Conservation (phyloP, 73 alveolate species). For the Paramecium octaurelia region DNA sequence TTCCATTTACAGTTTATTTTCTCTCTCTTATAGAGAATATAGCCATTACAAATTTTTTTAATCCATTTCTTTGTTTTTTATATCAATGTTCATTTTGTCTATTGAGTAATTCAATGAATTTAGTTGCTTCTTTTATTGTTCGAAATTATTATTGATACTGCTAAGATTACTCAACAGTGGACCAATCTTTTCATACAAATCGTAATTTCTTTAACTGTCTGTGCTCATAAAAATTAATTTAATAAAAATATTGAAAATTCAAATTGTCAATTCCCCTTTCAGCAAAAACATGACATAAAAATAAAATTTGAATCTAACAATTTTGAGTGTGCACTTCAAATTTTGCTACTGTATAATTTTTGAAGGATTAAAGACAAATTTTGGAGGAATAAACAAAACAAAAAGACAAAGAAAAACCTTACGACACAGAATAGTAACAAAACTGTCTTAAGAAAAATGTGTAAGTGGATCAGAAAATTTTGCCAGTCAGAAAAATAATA, state of each 20-base stretch:
- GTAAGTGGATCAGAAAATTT: no score
- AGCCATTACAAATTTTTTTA: constrained; percentile 4
- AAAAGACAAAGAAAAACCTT: no score
- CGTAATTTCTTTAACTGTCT: constrained; percentile 23
- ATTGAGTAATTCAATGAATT: neutral
- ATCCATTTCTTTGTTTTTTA: neutral
- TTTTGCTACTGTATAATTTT: no score
- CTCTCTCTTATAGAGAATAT: constrained; percentile 26
- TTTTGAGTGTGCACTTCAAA: no score
- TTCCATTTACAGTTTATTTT: neutral
- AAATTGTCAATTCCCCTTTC: no score
- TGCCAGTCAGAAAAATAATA: no score
- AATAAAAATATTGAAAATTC: neutral
- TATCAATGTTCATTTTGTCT: neutral
- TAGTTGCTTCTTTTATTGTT: neutral
- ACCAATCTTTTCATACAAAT: constrained; percentile 7
- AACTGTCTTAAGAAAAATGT: no score
- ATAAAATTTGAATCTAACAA: no score
- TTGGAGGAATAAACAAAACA: no score
- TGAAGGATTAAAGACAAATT: no score
- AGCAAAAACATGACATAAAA: no score
- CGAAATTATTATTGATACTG: neutral
- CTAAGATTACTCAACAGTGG: neutral
- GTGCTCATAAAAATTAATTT: neutral
- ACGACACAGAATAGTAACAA: no score